A percentile compares a stretch with the other conserved stretches of the same genome.
Evolutionary conservation across 495 filamentous ascomycete species (phyloP).

Genomic region (Astrothelium subdiscretum): DNA sequence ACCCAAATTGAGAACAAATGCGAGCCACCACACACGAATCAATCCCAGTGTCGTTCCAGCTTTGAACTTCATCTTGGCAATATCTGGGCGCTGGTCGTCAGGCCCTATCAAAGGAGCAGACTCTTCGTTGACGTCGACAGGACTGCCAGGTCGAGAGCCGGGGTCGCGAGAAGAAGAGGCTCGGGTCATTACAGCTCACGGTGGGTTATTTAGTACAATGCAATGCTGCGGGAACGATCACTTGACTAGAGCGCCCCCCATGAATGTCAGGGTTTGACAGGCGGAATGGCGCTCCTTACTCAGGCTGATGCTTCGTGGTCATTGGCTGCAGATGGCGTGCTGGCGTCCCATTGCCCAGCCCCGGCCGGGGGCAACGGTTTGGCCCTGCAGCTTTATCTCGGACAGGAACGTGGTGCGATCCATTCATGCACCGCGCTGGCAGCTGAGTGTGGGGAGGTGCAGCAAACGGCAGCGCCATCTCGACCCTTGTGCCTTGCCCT

Average conservation of each 20-base stretch:
- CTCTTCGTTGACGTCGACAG: neutral
- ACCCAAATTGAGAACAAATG: neutral
- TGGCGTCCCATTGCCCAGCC: neutral
- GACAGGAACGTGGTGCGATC: no score
- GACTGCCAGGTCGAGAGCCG: neutral
- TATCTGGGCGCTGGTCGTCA: neutral
- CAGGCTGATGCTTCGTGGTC: neutral
- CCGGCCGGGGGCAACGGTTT: neutral
- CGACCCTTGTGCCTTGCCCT: no score
- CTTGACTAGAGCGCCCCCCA: neutral
- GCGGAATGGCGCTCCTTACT: neutral
- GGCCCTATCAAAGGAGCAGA: neutral
- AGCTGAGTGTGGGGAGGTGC: neutral
- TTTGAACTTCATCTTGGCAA: neutral
- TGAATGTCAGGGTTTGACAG: neutral
- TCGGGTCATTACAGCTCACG: neutral
- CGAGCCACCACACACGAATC: neutral
- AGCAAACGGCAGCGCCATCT: no score
- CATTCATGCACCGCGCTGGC: neutral
- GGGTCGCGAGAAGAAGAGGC: neutral
- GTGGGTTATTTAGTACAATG: neutral
- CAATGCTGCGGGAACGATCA: neutral
- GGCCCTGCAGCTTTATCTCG: neutral
- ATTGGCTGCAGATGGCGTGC: neutral
- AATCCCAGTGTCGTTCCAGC: neutral